Conservation (phyloP, 2,329 filamentous ascomycete genomes). For the Fusarium secorum region DNA sequence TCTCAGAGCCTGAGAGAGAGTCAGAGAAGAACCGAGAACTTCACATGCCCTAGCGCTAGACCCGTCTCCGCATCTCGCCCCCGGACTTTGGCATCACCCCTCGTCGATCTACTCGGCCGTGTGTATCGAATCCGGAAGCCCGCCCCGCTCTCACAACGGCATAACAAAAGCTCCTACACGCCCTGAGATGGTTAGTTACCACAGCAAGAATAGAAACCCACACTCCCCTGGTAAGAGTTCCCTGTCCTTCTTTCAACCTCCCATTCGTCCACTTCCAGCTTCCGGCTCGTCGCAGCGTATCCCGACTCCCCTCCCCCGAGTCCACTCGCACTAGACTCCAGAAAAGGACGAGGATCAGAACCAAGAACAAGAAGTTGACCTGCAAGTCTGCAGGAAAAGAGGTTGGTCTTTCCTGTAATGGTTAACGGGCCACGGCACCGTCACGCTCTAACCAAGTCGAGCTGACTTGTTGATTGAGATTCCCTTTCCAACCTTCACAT, state of each 20-base stretch:
- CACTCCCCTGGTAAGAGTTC: neutral
- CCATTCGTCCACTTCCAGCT: constrained; percentile 14
- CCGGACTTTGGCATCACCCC: constrained; percentile 13
- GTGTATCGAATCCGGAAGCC: constrained; percentile 38
- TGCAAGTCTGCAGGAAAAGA: constrained; percentile 6
- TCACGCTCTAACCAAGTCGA: neutral
- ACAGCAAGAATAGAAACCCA: neutral
- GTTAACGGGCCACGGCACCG: constrained; percentile 6
- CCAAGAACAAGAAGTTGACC: constrained; percentile 20
- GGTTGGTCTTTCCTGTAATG: constrained; percentile 21
- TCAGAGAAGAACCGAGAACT: neutral
- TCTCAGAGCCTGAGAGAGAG: too few species aligned
- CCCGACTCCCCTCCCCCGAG: constrained; percentile 13
- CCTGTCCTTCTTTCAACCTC: constrained; percentile 18
- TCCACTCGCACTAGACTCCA: constrained; percentile 11
- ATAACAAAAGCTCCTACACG: neutral
- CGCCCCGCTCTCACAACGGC: constrained; percentile 14
- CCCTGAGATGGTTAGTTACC: neutral
- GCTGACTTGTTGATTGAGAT: neutral
- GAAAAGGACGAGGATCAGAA: constrained; percentile 2
- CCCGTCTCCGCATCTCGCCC: constrained; percentile 20
- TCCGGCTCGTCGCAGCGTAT: constrained; percentile 37
- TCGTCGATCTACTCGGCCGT: constrained; percentile 39
- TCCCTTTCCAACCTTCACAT: constrained; percentile 9
- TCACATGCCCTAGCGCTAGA: constrained; percentile 10